Evolutionary conservation across 495 filamentous ascomycete species (phyloP), one percentile per base, ranked within the genome.

Genomic region (Penicillium arizonense): DNA sequence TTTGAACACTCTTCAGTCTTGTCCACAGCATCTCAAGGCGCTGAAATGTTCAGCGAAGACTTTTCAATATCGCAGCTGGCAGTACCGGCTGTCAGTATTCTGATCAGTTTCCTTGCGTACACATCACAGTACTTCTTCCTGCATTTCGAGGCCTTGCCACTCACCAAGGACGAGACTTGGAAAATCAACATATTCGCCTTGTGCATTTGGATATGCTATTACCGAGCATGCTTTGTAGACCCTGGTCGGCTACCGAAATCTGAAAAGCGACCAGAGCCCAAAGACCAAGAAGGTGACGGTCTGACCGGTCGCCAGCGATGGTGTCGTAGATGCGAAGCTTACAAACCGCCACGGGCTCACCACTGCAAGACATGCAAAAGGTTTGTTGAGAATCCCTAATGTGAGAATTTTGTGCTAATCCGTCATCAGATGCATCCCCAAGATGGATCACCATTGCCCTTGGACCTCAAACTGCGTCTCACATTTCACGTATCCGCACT

Each of bases 401-500:
- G 0, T 35, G n/a, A 8, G 20, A 1, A 6, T 23, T 16, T 28
- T 21, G n/a, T 16, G 30, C 52, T 61, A 23, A 58, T 28, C 7
- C 30, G 21, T 18, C 20, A 33, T 16, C 50, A 90, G 87, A 67
- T 98, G 94, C 70, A 86, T 97, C 52, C 88, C 91, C 2, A 91
- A 89, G 66, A 97, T 98, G 95, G 94, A 98, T 75, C 94, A 98
- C 70, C 94, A 98, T 73, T 98, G 94, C 63, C 92, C 94, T 0
- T 98, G 94, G 94, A 97, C 91, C 2, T 72, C 76, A 38, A 97
- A 95, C 67, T 98, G 94, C 71, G 90, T 97, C 38, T 96, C 91
- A 3, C 81, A 96, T 65, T 83, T 85, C 47, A 95, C 92, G 11
- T 88, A 93, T 62, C 91, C 92, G 10, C 86, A 96, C 70, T 96